Conservation (phyloP, 805 yeast genomes). For the Hanseniaspora pseudoguilliermondii region DNA sequence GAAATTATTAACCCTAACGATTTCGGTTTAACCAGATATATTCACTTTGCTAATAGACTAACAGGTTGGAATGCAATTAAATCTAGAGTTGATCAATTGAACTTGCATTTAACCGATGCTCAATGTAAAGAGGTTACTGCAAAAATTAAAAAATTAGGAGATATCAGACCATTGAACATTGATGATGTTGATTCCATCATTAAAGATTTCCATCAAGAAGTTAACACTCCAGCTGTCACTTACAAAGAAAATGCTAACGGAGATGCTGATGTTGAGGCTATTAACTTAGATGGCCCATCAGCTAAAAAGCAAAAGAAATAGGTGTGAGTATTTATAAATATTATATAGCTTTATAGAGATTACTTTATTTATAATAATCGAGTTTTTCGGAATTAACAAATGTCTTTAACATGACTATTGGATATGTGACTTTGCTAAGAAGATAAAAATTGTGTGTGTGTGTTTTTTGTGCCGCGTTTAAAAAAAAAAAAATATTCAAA, state of each 20-base stretch:
- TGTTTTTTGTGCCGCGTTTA: no score
- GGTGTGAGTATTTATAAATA: neutral
- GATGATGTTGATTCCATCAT: constrained; percentile 97
- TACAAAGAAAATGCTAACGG: constrained; percentile 20
- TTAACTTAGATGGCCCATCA: constrained; percentile 21
- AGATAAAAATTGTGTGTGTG: no score
- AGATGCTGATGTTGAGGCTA: constrained; percentile 19
- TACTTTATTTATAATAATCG: constrained; percentile 20
- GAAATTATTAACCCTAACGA: constrained; percentile 91
- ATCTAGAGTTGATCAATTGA: constrained; percentile 93
- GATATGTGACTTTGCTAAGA: neutral
- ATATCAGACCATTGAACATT: constrained; percentile 82
- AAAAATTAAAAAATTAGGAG: constrained; percentile 89
- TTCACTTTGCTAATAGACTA: constrained; percentile 93
- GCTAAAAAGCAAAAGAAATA: constrained; percentile 24
- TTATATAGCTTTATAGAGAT: constrained; percentile 11
- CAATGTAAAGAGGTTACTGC: constrained; percentile 91
- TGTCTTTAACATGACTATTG: neutral
- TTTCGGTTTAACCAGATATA: constrained; percentile 90
- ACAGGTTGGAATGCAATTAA: constrained; percentile 99
- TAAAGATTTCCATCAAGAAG: constrained; percentile 78
- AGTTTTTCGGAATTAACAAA: neutral
- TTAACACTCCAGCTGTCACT: constrained; percentile 39
- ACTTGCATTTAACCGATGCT: constrained; percentile 75
- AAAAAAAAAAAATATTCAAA: no score